phyloP scores from a whole-genome alignment of 345 rosid species.

The Noccaea bulbosa region DNA sequence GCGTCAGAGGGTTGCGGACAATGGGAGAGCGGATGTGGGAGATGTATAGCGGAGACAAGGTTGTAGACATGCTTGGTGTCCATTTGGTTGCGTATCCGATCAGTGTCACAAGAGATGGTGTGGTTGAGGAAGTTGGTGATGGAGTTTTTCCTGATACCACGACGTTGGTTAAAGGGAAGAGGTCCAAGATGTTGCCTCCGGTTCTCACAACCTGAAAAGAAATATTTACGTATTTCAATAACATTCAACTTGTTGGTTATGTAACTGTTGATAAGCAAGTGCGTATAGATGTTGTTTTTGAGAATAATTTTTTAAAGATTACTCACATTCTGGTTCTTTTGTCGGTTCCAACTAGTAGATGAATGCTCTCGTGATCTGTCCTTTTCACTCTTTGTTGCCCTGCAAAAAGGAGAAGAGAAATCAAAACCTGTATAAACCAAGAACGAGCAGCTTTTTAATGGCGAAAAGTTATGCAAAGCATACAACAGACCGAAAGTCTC shows the following conservation, averaged over 20 bases:
- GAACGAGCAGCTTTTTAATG: slow-evolving; percentile 1
- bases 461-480: slow-evolving; percentile 5
- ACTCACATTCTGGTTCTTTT: not conserved
- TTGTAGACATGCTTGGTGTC: slow-evolving; percentile 73
- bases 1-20: slow-evolving; percentile 54
- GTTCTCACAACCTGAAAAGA: slow-evolving; percentile 60
- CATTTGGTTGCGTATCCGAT: slow-evolving; percentile 77
- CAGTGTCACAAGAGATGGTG: slow-evolving; percentile 58
- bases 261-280: not conserved
- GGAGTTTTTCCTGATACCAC: slow-evolving; percentile 81
- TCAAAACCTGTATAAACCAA: slow-evolving; percentile 34
- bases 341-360: slow-evolving; percentile 12
- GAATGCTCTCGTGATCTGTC: slow-evolving; percentile 16
- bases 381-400: slow-evolving; percentile 28
- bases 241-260: slow-evolving; percentile 28
- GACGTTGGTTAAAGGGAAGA: slow-evolving; percentile 67
- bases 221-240: slow-evolving; percentile 16
- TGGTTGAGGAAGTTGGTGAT: slow-evolving; percentile 52
- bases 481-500: not conserved
- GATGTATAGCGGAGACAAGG: slow-evolving; percentile 63
- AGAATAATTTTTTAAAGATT: too few relatives aligned
- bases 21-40: slow-evolving; percentile 77
- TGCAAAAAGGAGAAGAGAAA: slow-evolving; percentile 32
- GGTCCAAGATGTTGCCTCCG: slow-evolving; percentile 71
- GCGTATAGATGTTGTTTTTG: not conserved